A percentile compares a stretch with the other conserved stretches of the same genome.
Conservation (phyloP, 2,329 filamentous ascomycete genomes). For the Teratosphaeria epicoccoides region DNA sequence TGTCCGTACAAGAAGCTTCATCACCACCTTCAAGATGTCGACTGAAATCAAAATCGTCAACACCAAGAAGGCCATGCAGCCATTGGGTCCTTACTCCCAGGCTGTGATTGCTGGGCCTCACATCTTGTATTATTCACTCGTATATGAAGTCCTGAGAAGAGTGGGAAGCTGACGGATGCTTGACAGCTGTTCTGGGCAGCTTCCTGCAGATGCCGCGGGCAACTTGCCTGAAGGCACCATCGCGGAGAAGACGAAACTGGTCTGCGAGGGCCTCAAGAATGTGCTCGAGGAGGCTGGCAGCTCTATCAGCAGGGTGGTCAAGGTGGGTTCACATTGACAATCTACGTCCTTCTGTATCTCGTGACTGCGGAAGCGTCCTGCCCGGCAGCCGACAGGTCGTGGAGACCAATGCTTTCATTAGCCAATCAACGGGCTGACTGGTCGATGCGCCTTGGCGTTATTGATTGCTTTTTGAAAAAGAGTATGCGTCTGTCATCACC, state of each 20-base stretch:
- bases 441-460: too few relatives aligned
- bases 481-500: too few relatives aligned
- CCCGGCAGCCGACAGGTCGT: too few relatives aligned
- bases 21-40: background rate
- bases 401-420: too few relatives aligned
- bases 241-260: constrained; percentile 57
- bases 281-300: constrained; percentile 76
- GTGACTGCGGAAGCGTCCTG: too few relatives aligned
- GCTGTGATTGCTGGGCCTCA: constrained; percentile 58
- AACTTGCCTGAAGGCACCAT: constrained; percentile 54
- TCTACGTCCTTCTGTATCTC: too few relatives aligned
- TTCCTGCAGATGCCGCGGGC: constrained; percentile 56
- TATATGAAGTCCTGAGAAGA: background rate
- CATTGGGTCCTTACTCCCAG: constrained; percentile 30
- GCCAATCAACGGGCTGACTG: too few relatives aligned
- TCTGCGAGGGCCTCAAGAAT: constrained; percentile 70
- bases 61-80: constrained; percentile 8
- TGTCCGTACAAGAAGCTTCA: background rate
- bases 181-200: constrained; percentile 54
- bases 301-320: constrained; percentile 69
- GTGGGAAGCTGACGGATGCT: too few relatives aligned
- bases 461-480: too few relatives aligned
- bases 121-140: constrained; percentile 41
- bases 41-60: constrained; percentile 9
- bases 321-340: constrained; percentile 55